Percentiles rank a stretch among this genome's conserved stretches.
These are phyloP conservation scores for Aspergillus sergii DNA, from an alignment of 2,329 filamentous ascomycete species.

Conservation along the genomic window DNA sequence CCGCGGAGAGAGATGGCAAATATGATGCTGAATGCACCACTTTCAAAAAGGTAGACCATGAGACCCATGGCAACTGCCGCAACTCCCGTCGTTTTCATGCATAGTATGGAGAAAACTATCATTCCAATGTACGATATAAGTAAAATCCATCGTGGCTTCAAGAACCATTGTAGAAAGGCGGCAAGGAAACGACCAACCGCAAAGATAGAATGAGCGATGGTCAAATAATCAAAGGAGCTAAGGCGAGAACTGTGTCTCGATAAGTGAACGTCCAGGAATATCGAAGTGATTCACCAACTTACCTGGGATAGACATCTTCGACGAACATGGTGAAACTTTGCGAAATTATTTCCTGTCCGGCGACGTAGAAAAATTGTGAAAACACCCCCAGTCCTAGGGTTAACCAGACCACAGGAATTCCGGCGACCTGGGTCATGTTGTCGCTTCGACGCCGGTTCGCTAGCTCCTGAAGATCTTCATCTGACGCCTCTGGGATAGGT, in stretches of 20 bases:
- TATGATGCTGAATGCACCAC: constrained; percentile 61
- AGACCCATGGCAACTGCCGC: constrained; percentile 52
- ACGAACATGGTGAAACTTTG: constrained; percentile 53
- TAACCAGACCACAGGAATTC: constrained; percentile 57
- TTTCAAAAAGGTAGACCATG: constrained; percentile 62
- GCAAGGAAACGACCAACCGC: constrained; percentile 60
- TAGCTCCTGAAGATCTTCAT: constrained; percentile 60
- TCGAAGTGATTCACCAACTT: constrained; percentile 14
- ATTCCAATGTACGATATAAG: constrained; percentile 56
- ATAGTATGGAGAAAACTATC: constrained; percentile 55
- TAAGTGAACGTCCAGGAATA: constrained; percentile 1
- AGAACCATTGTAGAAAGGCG: constrained; percentile 54
- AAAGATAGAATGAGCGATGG: constrained; percentile 61
- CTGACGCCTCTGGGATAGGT: constrained; percentile 63
- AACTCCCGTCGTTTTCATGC: constrained; percentile 52
- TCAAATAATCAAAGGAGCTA: constrained; percentile 48
- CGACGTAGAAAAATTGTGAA: constrained; percentile 63
- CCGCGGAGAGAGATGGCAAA: constrained; percentile 62
- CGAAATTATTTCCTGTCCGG: constrained; percentile 60
- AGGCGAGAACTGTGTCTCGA: constrained; percentile 22
- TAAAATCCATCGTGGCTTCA: constrained; percentile 63
- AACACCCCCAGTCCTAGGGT: constrained; percentile 58
- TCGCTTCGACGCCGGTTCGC: constrained; percentile 55
- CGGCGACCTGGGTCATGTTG: constrained; percentile 49
- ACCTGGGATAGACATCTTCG: constrained; percentile 37